These are phyloP conservation scores for Setomelanomma holmii DNA, from an alignment of 2,329 filamentous ascomycete species.

Conservation along the genomic window DNA sequence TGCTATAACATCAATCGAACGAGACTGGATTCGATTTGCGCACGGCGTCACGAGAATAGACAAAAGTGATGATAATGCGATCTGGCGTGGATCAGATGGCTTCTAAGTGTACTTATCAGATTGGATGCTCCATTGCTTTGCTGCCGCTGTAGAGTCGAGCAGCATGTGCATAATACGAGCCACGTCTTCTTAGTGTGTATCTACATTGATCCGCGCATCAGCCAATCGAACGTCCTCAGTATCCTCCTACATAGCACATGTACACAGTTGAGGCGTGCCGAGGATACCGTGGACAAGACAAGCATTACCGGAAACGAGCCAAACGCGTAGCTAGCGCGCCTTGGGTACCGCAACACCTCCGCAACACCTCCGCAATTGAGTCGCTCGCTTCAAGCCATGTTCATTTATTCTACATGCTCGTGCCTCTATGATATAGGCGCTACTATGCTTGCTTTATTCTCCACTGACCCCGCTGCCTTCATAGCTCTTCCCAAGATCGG, in stretches of 20 bases:
- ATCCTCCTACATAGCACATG: neutral
- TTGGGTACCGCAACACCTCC: neutral
- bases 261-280: neutral
- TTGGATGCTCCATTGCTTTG: too few species aligned
- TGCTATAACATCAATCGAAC: too few species aligned
- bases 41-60: neutral
- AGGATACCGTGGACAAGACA: neutral
- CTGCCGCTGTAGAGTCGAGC: too few species aligned
- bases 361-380: neutral
- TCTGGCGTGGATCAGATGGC: neutral
- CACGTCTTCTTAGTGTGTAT: neutral
- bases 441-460: neutral
- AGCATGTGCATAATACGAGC: neutral
- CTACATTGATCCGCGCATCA: too few species aligned
- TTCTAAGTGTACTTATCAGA: neutral
- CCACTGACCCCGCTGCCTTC: neutral
- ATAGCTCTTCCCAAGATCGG: constrained; percentile 12
- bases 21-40: too few species aligned
- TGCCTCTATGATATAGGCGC: constrained; percentile 1
- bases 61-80: neutral
- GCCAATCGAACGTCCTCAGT: too few species aligned
- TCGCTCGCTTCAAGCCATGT: neutral
- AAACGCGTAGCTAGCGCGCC: neutral
- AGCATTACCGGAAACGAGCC: neutral
- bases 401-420: constrained; percentile 2